phyloP scores from a whole-genome alignment of 2,329 filamentous ascomycete genomes.

The Bipolaris victoriae region DNA sequence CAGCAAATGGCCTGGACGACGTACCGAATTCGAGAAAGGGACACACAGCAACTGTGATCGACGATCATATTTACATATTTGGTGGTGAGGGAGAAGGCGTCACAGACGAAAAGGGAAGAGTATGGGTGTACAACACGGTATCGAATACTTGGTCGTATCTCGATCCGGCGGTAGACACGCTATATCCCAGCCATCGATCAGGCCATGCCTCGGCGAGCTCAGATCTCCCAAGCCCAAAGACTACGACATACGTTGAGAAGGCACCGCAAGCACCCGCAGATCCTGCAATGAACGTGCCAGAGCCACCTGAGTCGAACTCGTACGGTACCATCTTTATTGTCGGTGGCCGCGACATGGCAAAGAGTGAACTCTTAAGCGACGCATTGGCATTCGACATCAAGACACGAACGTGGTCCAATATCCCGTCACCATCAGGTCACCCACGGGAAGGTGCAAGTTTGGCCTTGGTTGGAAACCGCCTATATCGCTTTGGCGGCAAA shows the following conservation, averaged over 20 bases:
- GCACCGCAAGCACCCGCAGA: slow-evolving; percentile 52
- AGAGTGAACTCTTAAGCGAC: slow-evolving; percentile 48
- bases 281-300: slow-evolving; percentile 50
- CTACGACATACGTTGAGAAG: slow-evolving; percentile 35
- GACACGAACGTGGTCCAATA: slow-evolving; percentile 57
- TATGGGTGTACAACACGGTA: slow-evolving; percentile 55
- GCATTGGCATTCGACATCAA: slow-evolving; percentile 60
- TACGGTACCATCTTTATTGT: slow-evolving; percentile 61
- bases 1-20: slow-evolving; percentile 34
- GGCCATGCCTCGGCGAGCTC: slow-evolving; percentile 49
- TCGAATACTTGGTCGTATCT: slow-evolving; percentile 51
- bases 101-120: slow-evolving; percentile 45
- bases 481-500: slow-evolving; percentile 56
- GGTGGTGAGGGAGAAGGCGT: slow-evolving; percentile 47
- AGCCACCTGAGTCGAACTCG: slow-evolving; percentile 47
- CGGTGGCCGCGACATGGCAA: slow-evolving; percentile 51
- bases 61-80: slow-evolving; percentile 54
- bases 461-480: slow-evolving; percentile 52
- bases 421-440: slow-evolving; percentile 55
- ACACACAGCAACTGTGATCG: slow-evolving; percentile 53
- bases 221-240: slow-evolving; percentile 49
- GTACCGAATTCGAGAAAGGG: slow-evolving; percentile 50
- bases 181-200: slow-evolving; percentile 39
- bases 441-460: slow-evolving; percentile 48
- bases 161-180: slow-evolving; percentile 39